Evolutionary conservation across 352 stramenopile genomes (phyloP), one percentile per base, ranked within the genome.

Genomic region (Globisporangium acanthophoron): DNA sequence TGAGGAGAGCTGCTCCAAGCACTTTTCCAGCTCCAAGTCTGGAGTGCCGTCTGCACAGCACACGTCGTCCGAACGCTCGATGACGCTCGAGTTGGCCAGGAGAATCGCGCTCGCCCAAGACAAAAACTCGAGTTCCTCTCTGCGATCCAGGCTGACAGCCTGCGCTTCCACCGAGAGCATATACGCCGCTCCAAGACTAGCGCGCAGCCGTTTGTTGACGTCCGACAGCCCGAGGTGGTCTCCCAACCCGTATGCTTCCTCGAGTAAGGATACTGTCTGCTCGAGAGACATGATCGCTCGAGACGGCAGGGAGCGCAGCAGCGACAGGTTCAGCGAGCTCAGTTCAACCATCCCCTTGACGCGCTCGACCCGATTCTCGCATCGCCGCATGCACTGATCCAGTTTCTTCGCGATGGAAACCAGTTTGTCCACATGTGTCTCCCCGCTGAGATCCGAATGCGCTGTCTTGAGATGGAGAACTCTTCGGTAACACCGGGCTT

Each of bases 401-500:
- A 88, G 59, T 18, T 66, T 75, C 54, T 77, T 80, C 65, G 85
- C 72, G 7, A 64, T 64, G 16, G 49, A 9, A 1, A 85, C 39
- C 16, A 91, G 40, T 4, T 65, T 53, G 37, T 85, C 64, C 20
- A 79, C 64, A 56, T 58, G 62, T 13, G 56, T 29, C 49, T 55
- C 29, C 44, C 70, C 50, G 39, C 48, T 54, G 29, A 71, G 64
- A 37, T 78, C 54, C 27, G 27, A 59, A 16, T 35, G 52, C 27
- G 60, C 48, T 52, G 54, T 66, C 41, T 70, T 77, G 40, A 86
- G 56, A 27, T 60, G 67, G 4, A 70, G 62, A 20, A 75, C 66
- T 37, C 85, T 85, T 18, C 81, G 75, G 58, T 72, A 85, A 37
- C 78, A 87, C 46, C 77, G 71, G 43, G 74, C 62, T 24, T 40